These are phyloP conservation scores for Trichoderma virens DNA, from an alignment of 495 filamentous ascomycete genomes.

Conservation along the genomic window DNA sequence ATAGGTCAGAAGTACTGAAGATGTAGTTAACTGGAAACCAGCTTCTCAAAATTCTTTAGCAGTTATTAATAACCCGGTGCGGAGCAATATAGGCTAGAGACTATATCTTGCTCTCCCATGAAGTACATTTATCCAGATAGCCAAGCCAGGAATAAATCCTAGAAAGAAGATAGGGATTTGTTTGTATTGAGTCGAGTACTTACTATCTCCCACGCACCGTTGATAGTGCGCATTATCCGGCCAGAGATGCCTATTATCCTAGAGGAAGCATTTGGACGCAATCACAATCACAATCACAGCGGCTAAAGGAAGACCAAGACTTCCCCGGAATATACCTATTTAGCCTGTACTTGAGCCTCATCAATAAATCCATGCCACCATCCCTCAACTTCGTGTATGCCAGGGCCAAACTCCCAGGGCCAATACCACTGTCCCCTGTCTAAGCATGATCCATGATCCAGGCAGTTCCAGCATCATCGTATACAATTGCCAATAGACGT, in stretches of 20 bases:
- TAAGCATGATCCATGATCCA: background rate
- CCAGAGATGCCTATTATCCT: background rate
- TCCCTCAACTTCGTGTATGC: too few species aligned
- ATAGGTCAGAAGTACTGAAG: too few species aligned
- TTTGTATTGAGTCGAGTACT: too few species aligned
- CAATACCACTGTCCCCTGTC: too few species aligned
- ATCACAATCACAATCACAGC: background rate
- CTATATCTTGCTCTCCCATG: background rate
- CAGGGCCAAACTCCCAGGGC: too few species aligned
- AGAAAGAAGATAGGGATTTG: too few species aligned
- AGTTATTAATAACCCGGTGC: background rate
- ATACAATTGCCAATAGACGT: background rate
- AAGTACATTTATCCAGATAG: background rate
- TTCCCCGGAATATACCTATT: background rate
- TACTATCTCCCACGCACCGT: background rate
- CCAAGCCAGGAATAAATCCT: background rate
- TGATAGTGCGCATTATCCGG: background rate
- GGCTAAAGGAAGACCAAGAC: background rate
- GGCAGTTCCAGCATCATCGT: background rate
- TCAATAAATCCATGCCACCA: background rate
- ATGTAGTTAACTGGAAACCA: background rate
- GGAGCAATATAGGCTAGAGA: background rate
- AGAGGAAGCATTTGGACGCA: background rate
- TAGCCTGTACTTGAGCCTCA: background rate
- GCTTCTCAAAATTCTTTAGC: background rate